phyloP scores from a whole-genome alignment of 257 asterid genomes.

The Nicotiana undulata region DNA sequence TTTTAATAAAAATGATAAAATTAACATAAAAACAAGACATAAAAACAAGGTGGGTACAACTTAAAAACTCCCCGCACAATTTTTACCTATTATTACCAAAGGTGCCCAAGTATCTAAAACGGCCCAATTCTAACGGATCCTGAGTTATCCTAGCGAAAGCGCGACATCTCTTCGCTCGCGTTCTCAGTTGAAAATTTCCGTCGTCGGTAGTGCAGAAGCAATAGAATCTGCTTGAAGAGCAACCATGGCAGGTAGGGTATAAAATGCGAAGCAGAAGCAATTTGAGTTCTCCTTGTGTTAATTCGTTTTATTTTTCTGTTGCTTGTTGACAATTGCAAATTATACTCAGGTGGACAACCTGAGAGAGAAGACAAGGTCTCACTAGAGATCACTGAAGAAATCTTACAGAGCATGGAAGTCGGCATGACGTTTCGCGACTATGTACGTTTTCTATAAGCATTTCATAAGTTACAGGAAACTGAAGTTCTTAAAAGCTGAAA shows the following conservation, averaged over 20 bases:
- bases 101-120: not conserved
- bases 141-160: not conserved
- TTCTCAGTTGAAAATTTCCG: not conserved
- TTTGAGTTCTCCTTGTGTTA: not conserved
- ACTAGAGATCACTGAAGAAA: slow-evolving; percentile 77
- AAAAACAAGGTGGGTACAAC: no score
- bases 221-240: not conserved
- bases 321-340: not conserved
- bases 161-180: not conserved
- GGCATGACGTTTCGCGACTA: slow-evolving; percentile 94
- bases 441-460: slow-evolving; percentile 25
- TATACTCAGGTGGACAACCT: slow-evolving; percentile 46
- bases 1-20: no score
- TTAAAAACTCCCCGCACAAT: no score
- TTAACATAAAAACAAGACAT: no score
- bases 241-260: slow-evolving; percentile 22
- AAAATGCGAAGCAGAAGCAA: not conserved
- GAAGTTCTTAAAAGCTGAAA: not conserved
- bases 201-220: not conserved
- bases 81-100: no score
- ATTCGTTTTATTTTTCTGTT: not conserved
- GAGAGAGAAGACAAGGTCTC: slow-evolving; percentile 83
- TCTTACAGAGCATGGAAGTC: slow-evolving; percentile 96
- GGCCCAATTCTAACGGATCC: not conserved
- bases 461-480: not conserved